These are phyloP conservation scores for Xylaria flabelliformis DNA, from an alignment of 495 filamentous ascomycete species.

Conservation along the genomic window DNA sequence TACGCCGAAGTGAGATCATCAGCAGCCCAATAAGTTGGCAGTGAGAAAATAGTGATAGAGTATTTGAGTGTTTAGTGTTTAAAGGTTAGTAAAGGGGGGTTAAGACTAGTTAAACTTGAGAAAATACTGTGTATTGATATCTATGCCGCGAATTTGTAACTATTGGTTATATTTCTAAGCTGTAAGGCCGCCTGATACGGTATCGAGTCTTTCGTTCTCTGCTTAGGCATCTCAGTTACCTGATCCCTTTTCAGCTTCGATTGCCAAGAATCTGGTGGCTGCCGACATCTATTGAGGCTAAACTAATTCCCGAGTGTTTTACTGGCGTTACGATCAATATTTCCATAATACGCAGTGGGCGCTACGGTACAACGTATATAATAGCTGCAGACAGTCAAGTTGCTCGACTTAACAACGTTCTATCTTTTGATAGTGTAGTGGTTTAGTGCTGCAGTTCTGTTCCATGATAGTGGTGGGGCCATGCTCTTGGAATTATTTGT, in stretches of 20 bases:
- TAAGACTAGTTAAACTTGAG: neutral
- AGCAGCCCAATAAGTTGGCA: neutral
- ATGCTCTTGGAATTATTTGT: neutral
- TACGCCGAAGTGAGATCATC: neutral
- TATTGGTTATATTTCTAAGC: neutral
- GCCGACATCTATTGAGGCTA: neutral
- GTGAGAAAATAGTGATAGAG: neutral
- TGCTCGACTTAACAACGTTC: too few species aligned
- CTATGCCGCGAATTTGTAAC: neutral
- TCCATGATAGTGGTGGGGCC: too few species aligned
- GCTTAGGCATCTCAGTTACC: neutral
- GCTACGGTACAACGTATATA: too few species aligned
- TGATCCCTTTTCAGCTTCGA: neutral
- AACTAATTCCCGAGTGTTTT: neutral
- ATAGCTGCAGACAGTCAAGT: too few species aligned
- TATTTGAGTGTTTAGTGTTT: neutral
- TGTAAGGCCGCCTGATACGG: neutral
- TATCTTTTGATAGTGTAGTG: too few species aligned
- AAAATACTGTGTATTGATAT: neutral
- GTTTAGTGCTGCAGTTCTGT: too few species aligned
- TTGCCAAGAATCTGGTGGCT: neutral
- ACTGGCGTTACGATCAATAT: neutral
- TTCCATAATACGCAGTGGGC: neutral
- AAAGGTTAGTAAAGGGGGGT: neutral
- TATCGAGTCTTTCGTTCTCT: neutral